Evolutionary conservation across 1,139 yeast species (phyloP).

Genomic region (Kodamaea anthophila): DNA sequence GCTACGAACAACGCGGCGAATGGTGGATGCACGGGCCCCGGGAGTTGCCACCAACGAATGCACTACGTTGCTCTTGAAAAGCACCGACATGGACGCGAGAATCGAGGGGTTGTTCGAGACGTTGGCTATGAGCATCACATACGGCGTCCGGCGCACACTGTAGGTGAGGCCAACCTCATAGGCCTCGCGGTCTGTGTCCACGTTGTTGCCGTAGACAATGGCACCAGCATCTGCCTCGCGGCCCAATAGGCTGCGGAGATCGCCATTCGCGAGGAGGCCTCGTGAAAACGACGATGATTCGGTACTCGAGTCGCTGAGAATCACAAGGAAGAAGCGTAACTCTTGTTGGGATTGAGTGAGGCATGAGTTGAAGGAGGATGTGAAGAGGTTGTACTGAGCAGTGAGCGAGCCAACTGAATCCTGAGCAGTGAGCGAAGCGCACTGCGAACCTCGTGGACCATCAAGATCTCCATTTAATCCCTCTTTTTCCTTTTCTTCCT

Average conservation of each 20-base stretch:
- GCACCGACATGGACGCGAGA: conserved; percentile 49
- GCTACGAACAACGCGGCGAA: conserved; percentile 26
- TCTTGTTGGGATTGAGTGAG: conserved; percentile 36
- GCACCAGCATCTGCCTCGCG: conserved; percentile 33
- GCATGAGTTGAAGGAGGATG: conserved; percentile 32
- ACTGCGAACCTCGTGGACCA: too few species aligned
- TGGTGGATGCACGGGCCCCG: conserved; percentile 15
- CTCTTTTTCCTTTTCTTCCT: background rate
- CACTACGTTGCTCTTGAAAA: conserved; percentile 35
- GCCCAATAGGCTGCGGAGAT: conserved; percentile 28
- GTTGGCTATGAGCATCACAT: conserved; percentile 41
- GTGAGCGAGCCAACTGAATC: too few species aligned
- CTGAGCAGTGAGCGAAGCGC: too few species aligned
- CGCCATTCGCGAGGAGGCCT: conserved; percentile 20
- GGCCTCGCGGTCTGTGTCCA: conserved; percentile 41
- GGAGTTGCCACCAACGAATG: conserved; percentile 16
- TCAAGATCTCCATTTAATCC: background rate
- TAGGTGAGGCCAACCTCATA: conserved; percentile 45
- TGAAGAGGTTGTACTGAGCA: conserved; percentile 1
- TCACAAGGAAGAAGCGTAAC: conserved; percentile 39
- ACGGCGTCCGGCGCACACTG: conserved; percentile 37
- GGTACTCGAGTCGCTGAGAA: conserved; percentile 33
- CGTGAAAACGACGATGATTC: conserved; percentile 23
- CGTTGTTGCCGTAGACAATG: conserved; percentile 35
- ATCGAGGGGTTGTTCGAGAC: conserved; percentile 45